A percentile compares a stretch with the other conserved stretches of the same genome.
These are phyloP conservation scores for Coemansia sp. DNA, from an alignment of 192 early-diverging fungal genomes.

Conservation along the genomic window DNA sequence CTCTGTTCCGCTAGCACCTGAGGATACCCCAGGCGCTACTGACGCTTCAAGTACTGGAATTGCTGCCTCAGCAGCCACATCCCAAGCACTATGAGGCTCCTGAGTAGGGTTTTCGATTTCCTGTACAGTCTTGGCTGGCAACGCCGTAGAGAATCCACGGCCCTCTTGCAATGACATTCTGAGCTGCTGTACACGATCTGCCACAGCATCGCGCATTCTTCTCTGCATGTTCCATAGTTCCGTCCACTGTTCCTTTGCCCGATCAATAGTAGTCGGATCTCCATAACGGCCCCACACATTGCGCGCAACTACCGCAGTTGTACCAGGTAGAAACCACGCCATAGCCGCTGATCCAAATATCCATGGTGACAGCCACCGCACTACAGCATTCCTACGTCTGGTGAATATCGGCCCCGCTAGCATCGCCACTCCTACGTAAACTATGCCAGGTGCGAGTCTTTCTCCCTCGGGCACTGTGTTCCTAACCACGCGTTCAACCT, in stretches of 20 bases:
- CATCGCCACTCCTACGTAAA: constrained; percentile 47
- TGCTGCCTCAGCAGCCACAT: constrained; percentile 1
- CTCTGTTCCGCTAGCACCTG: too few relatives aligned
- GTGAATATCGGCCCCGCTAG: constrained; percentile 54
- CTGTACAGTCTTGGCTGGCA: not conserved
- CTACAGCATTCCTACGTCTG: constrained; percentile 28
- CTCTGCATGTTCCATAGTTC: not conserved
- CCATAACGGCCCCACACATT: constrained; percentile 53
- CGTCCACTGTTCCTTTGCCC: not conserved
- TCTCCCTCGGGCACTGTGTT: constrained; percentile 43
- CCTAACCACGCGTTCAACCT: constrained; percentile 7
- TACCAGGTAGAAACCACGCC: constrained; percentile 45
- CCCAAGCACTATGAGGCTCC: not conserved
- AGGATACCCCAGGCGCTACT: not conserved
- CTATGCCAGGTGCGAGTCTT: constrained; percentile 31
- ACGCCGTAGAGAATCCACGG: constrained; percentile 11
- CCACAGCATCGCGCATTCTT: not conserved
- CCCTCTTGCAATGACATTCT: constrained; percentile 40
- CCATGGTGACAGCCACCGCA: constrained; percentile 44
- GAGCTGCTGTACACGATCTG: constrained; percentile 30
- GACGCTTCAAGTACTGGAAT: not conserved
- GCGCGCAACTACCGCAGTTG: constrained; percentile 33
- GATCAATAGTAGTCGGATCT: constrained; percentile 33
- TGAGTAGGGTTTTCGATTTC: not conserved
- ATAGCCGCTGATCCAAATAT: constrained; percentile 37